Percentiles rank a stretch among this genome's conserved stretches.
Conservation (phyloP, 306 rosid genomes). For the Quercus parvula region DNA sequence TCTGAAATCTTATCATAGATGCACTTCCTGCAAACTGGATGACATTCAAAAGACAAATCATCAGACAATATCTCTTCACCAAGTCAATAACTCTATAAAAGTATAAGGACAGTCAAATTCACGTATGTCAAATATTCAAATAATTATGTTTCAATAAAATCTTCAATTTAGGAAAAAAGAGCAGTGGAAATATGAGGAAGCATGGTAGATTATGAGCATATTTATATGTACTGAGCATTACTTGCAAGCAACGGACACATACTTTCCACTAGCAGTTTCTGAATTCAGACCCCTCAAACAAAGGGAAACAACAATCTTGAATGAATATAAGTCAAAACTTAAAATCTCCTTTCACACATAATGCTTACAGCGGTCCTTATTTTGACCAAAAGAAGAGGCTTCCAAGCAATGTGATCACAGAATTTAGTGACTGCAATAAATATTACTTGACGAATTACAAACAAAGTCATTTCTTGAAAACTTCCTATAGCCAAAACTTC, state of each 20-base stretch:
- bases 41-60: slow-evolving; percentile 12
- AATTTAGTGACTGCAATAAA: neutral
- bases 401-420: neutral
- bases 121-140: neutral
- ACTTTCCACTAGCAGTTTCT: neutral
- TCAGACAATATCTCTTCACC: slow-evolving; percentile 9
- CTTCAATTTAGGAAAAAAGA: neutral
- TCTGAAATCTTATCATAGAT: slow-evolving; percentile 55
- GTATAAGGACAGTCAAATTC: neutral
- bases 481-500: neutral
- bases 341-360: neutral
- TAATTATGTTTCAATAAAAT: neutral
- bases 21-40: slow-evolving; percentile 91
- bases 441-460: neutral
- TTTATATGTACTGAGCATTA: neutral
- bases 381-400: neutral
- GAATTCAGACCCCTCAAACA: neutral
- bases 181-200: neutral
- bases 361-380: neutral
- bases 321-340: neutral
- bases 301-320: neutral
- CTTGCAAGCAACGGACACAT: neutral
- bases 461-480: neutral
- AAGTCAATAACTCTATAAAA: neutral
- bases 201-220: neutral